Percentiles rank a stretch among this genome's conserved stretches.
Conservation (phyloP, 176 grass and related monocot species). For the Stipa capillata region DNA sequence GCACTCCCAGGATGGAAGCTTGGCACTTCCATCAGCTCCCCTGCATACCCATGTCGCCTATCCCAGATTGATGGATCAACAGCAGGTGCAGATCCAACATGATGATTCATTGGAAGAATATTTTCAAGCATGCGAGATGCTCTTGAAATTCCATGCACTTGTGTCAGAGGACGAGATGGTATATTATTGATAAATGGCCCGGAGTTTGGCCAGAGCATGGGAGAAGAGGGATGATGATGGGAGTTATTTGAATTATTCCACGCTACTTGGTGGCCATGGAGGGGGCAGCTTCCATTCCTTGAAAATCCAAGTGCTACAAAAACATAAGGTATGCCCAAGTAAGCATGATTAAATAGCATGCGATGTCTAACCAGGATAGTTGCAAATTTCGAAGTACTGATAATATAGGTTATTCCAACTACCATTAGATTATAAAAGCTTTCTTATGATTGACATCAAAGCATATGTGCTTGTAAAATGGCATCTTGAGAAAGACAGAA, state of each 20-base stretch:
- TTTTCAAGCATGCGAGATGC: conserved; percentile 41
- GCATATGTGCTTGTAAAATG: conserved; percentile 34
- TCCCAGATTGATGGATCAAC: conserved; percentile 63
- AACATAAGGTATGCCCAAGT: conserved; percentile 15
- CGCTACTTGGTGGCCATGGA: conserved; percentile 51
- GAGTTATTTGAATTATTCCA: conserved; percentile 54
- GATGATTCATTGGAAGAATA: conserved; percentile 36
- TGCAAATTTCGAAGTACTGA: background rate
- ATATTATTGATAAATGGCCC: conserved; percentile 44
- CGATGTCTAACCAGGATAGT: background rate
- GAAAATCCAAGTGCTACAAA: conserved; percentile 50
- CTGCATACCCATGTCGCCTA: conserved; percentile 35
- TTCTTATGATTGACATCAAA: conserved; percentile 44
- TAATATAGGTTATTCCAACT: conserved; percentile 4
- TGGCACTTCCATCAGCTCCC: conserved; percentile 39
- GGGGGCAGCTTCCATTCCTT: conserved; percentile 60
- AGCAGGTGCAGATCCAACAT: conserved; percentile 78
- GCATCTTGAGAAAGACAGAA: conserved; percentile 31
- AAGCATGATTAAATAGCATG: conserved; percentile 4
- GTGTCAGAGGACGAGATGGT: conserved; percentile 28
- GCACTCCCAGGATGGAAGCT: conserved; percentile 43
- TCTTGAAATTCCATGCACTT: conserved; percentile 49
- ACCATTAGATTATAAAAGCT: conserved; percentile 35
- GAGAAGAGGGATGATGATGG: conserved; percentile 30
- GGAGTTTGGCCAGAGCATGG: conserved; percentile 51